Evolutionary conservation across 2,329 filamentous ascomycete genomes (phyloP).

Genomic region (Cladosporium sp.): DNA sequence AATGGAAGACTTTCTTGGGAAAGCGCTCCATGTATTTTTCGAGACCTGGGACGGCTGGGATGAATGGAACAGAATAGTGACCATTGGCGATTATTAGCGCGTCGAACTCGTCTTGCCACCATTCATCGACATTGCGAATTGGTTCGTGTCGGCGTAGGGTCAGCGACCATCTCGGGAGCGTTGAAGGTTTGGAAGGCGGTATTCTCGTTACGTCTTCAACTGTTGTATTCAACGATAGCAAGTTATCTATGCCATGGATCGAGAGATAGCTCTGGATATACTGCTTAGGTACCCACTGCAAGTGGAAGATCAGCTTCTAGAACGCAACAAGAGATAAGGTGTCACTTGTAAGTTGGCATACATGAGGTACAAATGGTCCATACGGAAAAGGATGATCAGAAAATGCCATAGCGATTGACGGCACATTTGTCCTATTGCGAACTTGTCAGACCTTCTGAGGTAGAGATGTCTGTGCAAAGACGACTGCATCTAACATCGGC

Average conservation of each 20-base stretch:
- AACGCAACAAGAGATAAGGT: too few relatives aligned
- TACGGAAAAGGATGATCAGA: slow-evolving; percentile 51
- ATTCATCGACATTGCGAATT: slow-evolving; percentile 42
- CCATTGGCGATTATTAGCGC: slow-evolving; percentile 31
- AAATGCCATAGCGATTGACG: slow-evolving; percentile 53
- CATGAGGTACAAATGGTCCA: slow-evolving; percentile 52
- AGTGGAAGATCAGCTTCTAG: too few relatives aligned
- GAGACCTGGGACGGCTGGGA: slow-evolving; percentile 45
- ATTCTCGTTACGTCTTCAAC: slow-evolving; percentile 46
- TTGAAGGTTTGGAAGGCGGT: neutral
- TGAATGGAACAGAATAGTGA: slow-evolving; percentile 30
- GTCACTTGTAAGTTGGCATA: neutral
- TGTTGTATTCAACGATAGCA: slow-evolving; percentile 48
- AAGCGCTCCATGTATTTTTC: slow-evolving; percentile 54
- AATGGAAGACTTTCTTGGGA: slow-evolving; percentile 41
- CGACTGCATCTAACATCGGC: too few relatives aligned
- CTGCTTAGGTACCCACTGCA: slow-evolving; percentile 46
- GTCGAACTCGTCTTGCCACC: slow-evolving; percentile 52
- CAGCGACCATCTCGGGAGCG: slow-evolving; percentile 41
- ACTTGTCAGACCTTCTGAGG: neutral
- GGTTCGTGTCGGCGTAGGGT: slow-evolving; percentile 46
- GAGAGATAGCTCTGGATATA: slow-evolving; percentile 56
- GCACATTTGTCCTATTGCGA: slow-evolving; percentile 47
- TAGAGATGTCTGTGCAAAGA: too few relatives aligned
- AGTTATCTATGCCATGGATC: slow-evolving; percentile 42